Base-by-base conservation (phyloP, 805 yeast genomes). In the Osmozyma mogii region DNA sequence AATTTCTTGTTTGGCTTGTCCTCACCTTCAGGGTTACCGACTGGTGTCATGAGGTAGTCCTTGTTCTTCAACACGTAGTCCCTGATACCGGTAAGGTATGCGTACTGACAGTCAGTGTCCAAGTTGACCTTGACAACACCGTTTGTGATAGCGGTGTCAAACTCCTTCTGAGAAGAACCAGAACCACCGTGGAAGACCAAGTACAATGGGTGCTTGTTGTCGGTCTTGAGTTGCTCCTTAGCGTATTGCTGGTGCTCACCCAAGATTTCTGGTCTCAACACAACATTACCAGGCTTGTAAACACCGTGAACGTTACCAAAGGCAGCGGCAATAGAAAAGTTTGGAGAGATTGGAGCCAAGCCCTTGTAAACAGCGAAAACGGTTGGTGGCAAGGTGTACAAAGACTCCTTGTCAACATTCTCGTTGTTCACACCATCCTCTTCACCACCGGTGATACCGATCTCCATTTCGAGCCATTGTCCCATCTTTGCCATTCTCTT, bases 401-500 rank as follows among this genome's bases (percentile, higher is more conserved):
- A 72, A 43, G 82, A 61, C 42, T 83, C 87, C 69, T 82, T 81
- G 58, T 76, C 75, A 46, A 84, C 96, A 62, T 77, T 73, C 68
- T 89, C 94, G 78, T 92, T 92, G 81, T 92, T 92, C 56, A 92
- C 98, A 79, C 98, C 98, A 61, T 92, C 98, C 72, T 92, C 98
- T 75, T 92, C 98, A 80, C 98, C 98, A 71, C 98, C 98, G 62
- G 98, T 92, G 78, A 92, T 92, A 78, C 98, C 98, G 61, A 92
- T 92, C 75, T 92, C 98, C 98, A 92, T 92, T 77, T 92, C 98
- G 61, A 92, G 78, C 92, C 92, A 92, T 73, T 89, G 97, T 70
- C 76, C 72, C 77, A 89, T 72, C 70, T 83, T 85, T 62, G 94
- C 68, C 78, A 84, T 85, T 70, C 95, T 84, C 64, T 72, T 72